Evolutionary conservation across 192 early-diverging fungal genomes (phyloP).

Genomic region (Podila minutissima): DNA sequence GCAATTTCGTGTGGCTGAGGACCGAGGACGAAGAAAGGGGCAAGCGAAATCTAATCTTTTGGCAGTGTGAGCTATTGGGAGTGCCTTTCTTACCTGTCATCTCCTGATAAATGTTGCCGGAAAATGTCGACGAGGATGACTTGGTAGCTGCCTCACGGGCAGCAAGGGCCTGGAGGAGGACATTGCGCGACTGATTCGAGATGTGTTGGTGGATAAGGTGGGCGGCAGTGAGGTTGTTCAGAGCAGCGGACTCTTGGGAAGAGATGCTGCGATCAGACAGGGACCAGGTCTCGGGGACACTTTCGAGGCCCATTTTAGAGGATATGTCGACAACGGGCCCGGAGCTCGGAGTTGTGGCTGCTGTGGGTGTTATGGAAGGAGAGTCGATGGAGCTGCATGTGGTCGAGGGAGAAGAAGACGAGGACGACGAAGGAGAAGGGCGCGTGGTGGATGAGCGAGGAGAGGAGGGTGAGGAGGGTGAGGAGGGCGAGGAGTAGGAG

Average conservation of each 20-base stretch:
- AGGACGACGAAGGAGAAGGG: not conserved
- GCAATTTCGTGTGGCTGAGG: not conserved
- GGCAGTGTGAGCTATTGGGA: not conserved
- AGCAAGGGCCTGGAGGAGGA: slow-evolving; percentile 23
- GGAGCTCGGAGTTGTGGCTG: not conserved
- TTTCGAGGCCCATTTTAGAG: not conserved
- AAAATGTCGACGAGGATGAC: slow-evolving; percentile 8
- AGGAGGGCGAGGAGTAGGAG: not conserved
- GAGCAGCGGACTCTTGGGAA: not conserved
- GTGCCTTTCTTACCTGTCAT: slow-evolving; percentile 22
- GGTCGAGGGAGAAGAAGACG: not conserved
- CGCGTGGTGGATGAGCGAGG: not conserved
- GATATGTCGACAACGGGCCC: not conserved
- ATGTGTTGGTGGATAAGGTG: slow-evolving; percentile 30
- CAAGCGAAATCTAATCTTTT: not conserved
- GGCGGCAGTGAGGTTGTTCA: slow-evolving; percentile 7
- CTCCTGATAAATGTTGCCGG: slow-evolving; percentile 20
- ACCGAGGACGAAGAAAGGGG: not conserved
- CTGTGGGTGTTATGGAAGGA: not conserved
- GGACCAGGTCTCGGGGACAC: not conserved
- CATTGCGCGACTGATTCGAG: slow-evolving; percentile 16
- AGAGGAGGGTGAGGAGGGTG: not conserved
- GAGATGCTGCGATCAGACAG: slow-evolving; percentile 3
- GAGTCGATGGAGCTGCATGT: not conserved
- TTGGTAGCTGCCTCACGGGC: slow-evolving; percentile 11